phyloP scores from a whole-genome alignment of 345 rosid genomes.

The Populus pruinosa region DNA sequence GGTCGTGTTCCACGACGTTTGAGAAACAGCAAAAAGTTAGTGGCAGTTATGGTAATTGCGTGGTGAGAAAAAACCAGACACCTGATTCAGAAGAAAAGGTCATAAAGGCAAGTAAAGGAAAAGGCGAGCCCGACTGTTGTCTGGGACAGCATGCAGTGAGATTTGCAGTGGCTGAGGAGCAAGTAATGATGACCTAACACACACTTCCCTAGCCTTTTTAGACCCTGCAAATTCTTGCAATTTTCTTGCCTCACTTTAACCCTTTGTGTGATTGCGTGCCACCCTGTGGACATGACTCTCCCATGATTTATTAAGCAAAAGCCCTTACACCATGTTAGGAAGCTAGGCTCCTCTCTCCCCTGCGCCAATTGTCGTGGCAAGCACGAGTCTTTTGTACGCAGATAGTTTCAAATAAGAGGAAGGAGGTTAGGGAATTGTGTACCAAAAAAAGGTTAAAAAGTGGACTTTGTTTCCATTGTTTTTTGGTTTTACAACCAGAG shows the following conservation, averaged over 20 bases:
- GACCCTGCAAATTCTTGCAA: neutral
- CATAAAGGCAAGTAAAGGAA: neutral
- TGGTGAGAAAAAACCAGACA: neutral
- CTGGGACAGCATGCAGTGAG: constrained; percentile 21
- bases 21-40: neutral
- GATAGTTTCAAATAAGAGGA: constrained; percentile 3
- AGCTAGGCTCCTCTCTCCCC: neutral
- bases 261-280: constrained; percentile 34
- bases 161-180: constrained; percentile 17
- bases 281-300: neutral
- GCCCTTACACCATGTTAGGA: neutral
- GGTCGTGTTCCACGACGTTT: neutral
- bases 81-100: constrained; percentile 29
- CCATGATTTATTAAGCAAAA: no score
- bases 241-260: neutral
- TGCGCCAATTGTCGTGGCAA: neutral
- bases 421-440: constrained; percentile 26
- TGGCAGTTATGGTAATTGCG: constrained; percentile 20
- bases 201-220: neutral
- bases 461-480: neutral
- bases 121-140: neutral
- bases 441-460: constrained; percentile 9
- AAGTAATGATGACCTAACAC: constrained; percentile 33
- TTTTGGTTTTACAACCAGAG: neutral
- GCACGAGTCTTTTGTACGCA: neutral